A percentile compares a stretch with the other conserved stretches of the same genome.
Evolutionary conservation across 805 yeast species (phyloP).

Genomic region (Ogataea ramenticola): DNA sequence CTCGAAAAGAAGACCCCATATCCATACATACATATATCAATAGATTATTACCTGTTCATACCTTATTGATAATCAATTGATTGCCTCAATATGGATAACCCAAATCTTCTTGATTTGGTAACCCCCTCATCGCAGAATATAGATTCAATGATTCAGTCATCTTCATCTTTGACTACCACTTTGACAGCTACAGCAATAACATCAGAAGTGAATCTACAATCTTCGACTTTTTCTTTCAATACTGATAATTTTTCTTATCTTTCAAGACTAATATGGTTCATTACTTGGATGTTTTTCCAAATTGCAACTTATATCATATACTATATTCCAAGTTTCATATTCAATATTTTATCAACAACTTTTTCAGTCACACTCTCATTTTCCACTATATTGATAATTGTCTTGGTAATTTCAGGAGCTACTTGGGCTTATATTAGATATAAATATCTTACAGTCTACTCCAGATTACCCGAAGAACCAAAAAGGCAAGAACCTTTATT

Average conservation of each 20-base stretch:
- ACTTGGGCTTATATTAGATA: conserved; percentile 50
- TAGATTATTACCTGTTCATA: no score
- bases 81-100: no score
- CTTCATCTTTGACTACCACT: no score
- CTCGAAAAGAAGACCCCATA: no score
- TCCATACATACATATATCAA: no score
- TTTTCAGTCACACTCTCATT: conserved; percentile 47
- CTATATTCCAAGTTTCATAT: conserved; percentile 12
- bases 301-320: conserved; percentile 10
- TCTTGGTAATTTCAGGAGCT: conserved; percentile 24
- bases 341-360: conserved; percentile 32
- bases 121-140: no score
- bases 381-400: conserved; percentile 33
- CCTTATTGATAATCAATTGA: no score
- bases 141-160: no score
- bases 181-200: no score
- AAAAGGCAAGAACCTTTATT: conserved; percentile 35
- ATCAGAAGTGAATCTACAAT: not conserved
- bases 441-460: conserved; percentile 55
- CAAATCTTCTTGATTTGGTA: no score
- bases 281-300: conserved; percentile 11
- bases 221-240: not conserved
- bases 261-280: conserved; percentile 10
- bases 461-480: conserved; percentile 43
- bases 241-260: conserved; percentile 4